phyloP scores from a whole-genome alignment of 1,284 basidiomycete species.

The Porogramme epimiltina region DNA sequence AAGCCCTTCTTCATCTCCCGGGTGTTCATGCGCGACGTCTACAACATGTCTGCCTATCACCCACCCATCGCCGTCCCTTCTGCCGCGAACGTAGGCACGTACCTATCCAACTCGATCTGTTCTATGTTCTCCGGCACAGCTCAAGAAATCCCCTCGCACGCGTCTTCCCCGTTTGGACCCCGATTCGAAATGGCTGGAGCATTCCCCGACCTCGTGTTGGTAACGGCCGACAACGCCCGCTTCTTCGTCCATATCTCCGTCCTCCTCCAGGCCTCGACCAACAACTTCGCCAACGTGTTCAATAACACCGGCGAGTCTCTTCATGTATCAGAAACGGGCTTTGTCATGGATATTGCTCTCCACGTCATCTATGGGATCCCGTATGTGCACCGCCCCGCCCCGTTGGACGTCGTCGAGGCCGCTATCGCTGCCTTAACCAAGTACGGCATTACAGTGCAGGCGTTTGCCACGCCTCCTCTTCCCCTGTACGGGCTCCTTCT shows the following conservation, averaged over 20 bases:
- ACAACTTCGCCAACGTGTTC: not conserved
- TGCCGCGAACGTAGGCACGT: too few relatives aligned
- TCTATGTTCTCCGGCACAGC: too few relatives aligned
- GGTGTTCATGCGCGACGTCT: too few relatives aligned
- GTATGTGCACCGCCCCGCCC: slow-evolving; percentile 28
- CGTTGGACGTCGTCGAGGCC: slow-evolving; percentile 24
- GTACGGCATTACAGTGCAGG: slow-evolving; percentile 32
- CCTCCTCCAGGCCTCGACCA: slow-evolving; percentile 1
- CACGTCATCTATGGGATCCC: slow-evolving; percentile 36
- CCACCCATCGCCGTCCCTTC: too few relatives aligned
- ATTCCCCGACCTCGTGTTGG: slow-evolving; percentile 36
- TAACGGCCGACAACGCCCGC: slow-evolving; percentile 67
- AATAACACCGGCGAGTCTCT: too few relatives aligned
- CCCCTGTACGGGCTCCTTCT: slow-evolving; percentile 33
- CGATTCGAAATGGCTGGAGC: too few relatives aligned
- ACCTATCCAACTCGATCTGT: too few relatives aligned
- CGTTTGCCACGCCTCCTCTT: slow-evolving; percentile 13
- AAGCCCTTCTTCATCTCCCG: too few relatives aligned
- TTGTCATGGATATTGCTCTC: slow-evolving; percentile 35
- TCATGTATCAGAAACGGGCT: slow-evolving; percentile 19
- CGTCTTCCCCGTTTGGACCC: too few relatives aligned
- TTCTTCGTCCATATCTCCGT: slow-evolving; percentile 6
- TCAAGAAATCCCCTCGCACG: too few relatives aligned
- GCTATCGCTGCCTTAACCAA: slow-evolving; percentile 27
- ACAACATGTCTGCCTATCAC: too few relatives aligned